These are phyloP conservation scores for Arthrobotrys pseudoclavata DNA, from an alignment of 2,329 filamentous ascomycete genomes.

Conservation along the genomic window DNA sequence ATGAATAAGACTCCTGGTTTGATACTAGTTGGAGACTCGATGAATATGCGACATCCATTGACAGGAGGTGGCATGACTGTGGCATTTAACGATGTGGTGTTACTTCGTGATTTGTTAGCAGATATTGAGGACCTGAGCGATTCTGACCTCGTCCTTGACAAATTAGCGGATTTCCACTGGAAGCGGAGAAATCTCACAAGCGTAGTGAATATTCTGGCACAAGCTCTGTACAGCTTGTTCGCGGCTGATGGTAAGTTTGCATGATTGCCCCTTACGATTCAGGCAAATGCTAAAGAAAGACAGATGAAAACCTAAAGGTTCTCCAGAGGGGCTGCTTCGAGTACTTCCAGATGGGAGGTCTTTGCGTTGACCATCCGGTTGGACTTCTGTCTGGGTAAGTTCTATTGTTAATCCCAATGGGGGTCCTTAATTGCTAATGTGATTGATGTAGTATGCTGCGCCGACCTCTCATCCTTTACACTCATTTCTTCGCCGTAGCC, in stretches of 20 bases:
- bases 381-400: slow-evolving; percentile 79
- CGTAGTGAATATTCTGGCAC: slow-evolving; percentile 97
- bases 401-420: neutral
- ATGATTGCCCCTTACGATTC: neutral
- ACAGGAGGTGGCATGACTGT: slow-evolving; percentile 99
- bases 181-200: slow-evolving; percentile 82
- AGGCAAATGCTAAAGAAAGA: slow-evolving; percentile 41
- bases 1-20: slow-evolving; percentile 80
- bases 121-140: slow-evolving; percentile 78
- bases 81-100: slow-evolving; percentile 89
- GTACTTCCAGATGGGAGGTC: slow-evolving; percentile 84
- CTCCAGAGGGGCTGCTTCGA: slow-evolving; percentile 91
- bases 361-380: slow-evolving; percentile 81
- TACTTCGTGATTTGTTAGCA: slow-evolving; percentile 80
- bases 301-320: slow-evolving; percentile 78
- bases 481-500: slow-evolving; percentile 95
- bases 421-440: slow-evolving; percentile 6
- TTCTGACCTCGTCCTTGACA: slow-evolving; percentile 74
- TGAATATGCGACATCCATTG: slow-evolving; percentile 99
- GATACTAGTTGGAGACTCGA: slow-evolving; percentile 88
- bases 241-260: slow-evolving; percentile 76
- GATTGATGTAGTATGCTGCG: slow-evolving; percentile 73
- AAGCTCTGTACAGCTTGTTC: slow-evolving; percentile 91
- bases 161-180: slow-evolving; percentile 87
- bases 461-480: slow-evolving; percentile 81